These are phyloP conservation scores for Microdochium trichocladiopsis DNA, from an alignment of 2,329 filamentous ascomycete genomes.

Conservation along the genomic window DNA sequence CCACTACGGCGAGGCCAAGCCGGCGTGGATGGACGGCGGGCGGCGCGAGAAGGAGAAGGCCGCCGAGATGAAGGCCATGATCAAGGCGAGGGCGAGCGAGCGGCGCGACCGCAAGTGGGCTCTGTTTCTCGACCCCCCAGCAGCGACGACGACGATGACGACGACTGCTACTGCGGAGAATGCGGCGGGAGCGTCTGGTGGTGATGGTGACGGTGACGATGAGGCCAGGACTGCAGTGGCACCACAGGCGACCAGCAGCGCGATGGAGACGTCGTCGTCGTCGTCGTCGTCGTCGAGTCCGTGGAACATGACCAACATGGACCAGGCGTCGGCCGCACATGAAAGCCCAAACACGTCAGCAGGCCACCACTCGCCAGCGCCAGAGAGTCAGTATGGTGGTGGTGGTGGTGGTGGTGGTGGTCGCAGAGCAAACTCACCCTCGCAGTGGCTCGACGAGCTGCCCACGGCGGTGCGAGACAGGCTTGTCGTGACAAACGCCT, in stretches of 20 bases:
- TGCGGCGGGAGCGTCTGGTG: no score
- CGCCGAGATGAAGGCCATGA: conserved; percentile 46
- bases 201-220: no score
- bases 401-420: no score
- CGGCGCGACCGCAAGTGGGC: conserved; percentile 42
- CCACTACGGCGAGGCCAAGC: conserved; percentile 42
- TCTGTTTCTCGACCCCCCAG: conserved; percentile 23
- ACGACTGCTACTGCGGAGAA: no score
- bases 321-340: not conserved
- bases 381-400: not conserved
- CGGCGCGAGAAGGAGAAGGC: conserved; percentile 41
- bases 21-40: conserved; percentile 51
- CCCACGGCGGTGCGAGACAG: no score
- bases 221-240: no score
- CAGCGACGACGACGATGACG: not conserved
- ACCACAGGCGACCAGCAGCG: no score
- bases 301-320: no score
- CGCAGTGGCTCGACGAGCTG: no score
- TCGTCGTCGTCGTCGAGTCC: not conserved
- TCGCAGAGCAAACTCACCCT: no score
- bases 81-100: conserved; percentile 45
- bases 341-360: not conserved
- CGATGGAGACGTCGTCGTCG: not conserved
- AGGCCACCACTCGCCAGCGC: not conserved
- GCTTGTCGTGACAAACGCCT: not conserved